phyloP scores from a whole-genome alignment of 2,329 filamentous ascomycete species.

The Volutella citrinella region DNA sequence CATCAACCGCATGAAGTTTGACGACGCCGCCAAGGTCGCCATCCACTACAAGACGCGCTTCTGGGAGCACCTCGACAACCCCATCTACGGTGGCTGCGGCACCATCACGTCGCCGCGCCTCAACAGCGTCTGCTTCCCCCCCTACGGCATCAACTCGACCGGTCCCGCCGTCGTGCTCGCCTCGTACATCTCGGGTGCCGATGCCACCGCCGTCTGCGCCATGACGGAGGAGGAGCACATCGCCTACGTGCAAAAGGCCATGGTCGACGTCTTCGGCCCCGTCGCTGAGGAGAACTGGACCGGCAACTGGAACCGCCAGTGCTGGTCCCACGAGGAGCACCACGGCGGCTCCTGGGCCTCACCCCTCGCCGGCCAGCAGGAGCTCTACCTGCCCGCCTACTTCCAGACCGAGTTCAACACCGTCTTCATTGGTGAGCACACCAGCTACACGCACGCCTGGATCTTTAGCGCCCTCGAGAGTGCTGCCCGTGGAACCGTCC shows the following conservation, averaged over 20 bases:
- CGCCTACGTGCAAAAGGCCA: constrained; percentile 14
- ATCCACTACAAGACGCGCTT: constrained; percentile 54
- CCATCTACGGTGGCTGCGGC: constrained; percentile 41
- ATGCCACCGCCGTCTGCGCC: constrained; percentile 14
- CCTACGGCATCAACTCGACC: constrained; percentile 16
- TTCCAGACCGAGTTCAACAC: constrained; percentile 54
- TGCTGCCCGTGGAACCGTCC: constrained; percentile 52
- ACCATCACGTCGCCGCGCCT: constrained; percentile 9
- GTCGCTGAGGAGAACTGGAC: constrained; percentile 55
- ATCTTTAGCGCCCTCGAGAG: constrained; percentile 49
- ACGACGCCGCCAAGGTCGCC: constrained; percentile 38
- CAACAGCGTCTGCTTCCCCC: constrained; percentile 18
- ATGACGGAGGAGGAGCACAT: constrained; percentile 20
- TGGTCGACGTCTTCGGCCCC: constrained; percentile 20
- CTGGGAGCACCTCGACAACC: constrained; percentile 26
- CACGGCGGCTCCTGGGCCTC: constrained; percentile 54
- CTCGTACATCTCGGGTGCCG: constrained; percentile 18
- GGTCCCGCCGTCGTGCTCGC: constrained; percentile 15
- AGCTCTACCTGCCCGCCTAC: constrained; percentile 58
- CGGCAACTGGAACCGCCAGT: constrained; percentile 54
- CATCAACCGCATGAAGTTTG: constrained; percentile 24
- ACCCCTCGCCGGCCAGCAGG: constrained; percentile 52
- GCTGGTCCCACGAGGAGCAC: constrained; percentile 55
- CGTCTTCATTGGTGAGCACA: constrained; percentile 28
- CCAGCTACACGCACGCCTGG: constrained; percentile 59